Conservation (phyloP, 495 filamentous ascomycete species). For the Hypoxylon fuscum region DNA sequence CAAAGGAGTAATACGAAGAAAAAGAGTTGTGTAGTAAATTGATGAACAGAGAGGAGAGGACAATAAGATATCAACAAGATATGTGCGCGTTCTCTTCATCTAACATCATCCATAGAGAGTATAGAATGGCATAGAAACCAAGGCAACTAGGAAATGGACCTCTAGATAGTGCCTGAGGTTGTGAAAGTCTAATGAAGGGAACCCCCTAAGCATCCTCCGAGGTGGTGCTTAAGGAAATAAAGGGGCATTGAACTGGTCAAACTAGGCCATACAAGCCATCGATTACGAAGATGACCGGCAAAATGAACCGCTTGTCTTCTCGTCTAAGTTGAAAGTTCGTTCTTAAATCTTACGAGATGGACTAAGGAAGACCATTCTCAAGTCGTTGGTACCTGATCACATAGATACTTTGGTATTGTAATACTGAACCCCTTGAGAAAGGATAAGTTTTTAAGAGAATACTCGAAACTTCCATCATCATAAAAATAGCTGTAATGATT, state of each 20-base stretch:
- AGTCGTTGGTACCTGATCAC: neutral
- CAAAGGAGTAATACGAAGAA: neutral
- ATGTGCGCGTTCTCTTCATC: no score
- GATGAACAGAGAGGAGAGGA: no score
- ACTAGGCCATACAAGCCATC: neutral
- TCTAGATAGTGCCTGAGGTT: no score
- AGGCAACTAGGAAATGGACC: no score
- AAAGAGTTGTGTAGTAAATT: no score
- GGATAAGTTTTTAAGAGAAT: conserved; percentile 1
- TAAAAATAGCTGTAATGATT: neutral
- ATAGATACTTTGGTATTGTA: neutral
- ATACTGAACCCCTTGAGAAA: neutral
- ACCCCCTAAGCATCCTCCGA: neutral
- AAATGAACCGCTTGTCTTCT: neutral
- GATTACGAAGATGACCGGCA: neutral
- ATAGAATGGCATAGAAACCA: no score
- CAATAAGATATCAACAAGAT: no score
- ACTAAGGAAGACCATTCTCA: neutral
- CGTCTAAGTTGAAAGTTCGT: neutral
- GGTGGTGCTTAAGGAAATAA: neutral
- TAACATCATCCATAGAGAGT: no score
- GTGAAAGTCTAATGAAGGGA: no score
- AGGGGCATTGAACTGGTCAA: neutral
- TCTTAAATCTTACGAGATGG: neutral
- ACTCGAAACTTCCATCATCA: neutral